Evolutionary conservation across 768 basidiomycete species (phyloP).

Genomic region (Cyathus striatus): DNA sequence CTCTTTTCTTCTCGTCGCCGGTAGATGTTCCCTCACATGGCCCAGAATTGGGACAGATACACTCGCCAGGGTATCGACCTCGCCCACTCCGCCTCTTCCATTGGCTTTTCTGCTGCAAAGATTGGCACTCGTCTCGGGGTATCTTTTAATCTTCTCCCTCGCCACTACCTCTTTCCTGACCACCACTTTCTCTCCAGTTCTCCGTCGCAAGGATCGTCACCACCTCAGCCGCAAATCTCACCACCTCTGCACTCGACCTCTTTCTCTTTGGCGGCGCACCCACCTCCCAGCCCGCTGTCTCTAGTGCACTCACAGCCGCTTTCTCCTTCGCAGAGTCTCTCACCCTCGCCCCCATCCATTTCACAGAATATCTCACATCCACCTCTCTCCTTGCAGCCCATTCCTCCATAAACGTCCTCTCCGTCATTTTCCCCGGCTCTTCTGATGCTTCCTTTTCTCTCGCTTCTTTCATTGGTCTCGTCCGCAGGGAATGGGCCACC

Average conservation of each 20-base stretch:
- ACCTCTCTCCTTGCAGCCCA: slow-evolving; percentile 72
- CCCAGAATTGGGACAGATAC: slow-evolving; percentile 44
- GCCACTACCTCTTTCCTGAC: no score
- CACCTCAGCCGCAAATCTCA: slow-evolving; percentile 50
- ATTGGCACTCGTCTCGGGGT: slow-evolving; percentile 67
- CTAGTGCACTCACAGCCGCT: slow-evolving; percentile 53
- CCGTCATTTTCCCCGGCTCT: slow-evolving; percentile 67
- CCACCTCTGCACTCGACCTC: slow-evolving; percentile 57
- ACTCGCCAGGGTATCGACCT: slow-evolving; percentile 59
- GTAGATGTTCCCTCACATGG: slow-evolving; percentile 15
- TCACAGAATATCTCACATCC: slow-evolving; percentile 73
- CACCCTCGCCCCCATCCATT: slow-evolving; percentile 67
- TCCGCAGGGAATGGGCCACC: slow-evolving; percentile 72
- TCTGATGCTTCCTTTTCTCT: slow-evolving; percentile 81
- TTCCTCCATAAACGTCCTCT: slow-evolving; percentile 69
- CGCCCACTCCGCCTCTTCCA: slow-evolving; percentile 56
- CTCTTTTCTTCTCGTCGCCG: background rate
- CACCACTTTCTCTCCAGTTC: slow-evolving; percentile 40
- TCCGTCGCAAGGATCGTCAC: slow-evolving; percentile 60
- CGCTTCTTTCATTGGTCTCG: slow-evolving; percentile 72
- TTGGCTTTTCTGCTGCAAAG: slow-evolving; percentile 67
- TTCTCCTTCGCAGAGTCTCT: slow-evolving; percentile 66
- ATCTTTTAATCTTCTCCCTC: slow-evolving; percentile 17
- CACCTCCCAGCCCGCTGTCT: slow-evolving; percentile 53
- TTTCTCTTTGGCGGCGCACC: slow-evolving; percentile 59